Percentiles rank a stretch among this genome's conserved stretches.
Evolutionary conservation across 371 early-diverging fungal species (phyloP).

Genomic region (Apophysomyces ossiformis): DNA sequence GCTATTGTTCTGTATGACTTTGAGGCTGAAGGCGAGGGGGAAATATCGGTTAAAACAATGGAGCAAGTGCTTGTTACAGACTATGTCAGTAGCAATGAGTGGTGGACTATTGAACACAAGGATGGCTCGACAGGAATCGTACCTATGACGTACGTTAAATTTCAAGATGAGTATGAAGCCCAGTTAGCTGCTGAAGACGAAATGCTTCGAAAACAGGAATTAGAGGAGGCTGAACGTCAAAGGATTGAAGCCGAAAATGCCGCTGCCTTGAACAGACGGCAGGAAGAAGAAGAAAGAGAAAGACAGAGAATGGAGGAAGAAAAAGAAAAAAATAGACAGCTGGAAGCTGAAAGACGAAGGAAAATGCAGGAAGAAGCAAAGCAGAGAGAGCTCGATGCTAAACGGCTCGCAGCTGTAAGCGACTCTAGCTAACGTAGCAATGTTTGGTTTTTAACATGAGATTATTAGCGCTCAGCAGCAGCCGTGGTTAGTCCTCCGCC

Average conservation of each 20-base stretch:
- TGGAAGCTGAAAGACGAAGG: conserved; percentile 43
- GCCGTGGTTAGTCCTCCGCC: conserved; percentile 28
- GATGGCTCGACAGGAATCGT: conserved; percentile 58
- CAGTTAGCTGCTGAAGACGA: conserved; percentile 32
- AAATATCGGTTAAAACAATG: conserved; percentile 72
- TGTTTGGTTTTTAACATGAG: background rate
- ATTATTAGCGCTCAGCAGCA: conserved; percentile 12
- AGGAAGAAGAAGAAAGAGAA: conserved; percentile 30
- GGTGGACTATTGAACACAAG: conserved; percentile 68
- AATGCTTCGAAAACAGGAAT: conserved; percentile 32
- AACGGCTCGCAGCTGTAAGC: conserved; percentile 21
- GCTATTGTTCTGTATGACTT: conserved; percentile 83
- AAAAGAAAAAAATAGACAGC: conserved; percentile 37
- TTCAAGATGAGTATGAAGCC: conserved; percentile 52
- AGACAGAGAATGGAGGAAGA: conserved; percentile 19
- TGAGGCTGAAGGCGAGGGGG: conserved; percentile 74
- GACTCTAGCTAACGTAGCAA: background rate
- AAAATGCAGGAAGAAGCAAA: conserved; percentile 47
- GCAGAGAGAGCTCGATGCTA: conserved; percentile 15
- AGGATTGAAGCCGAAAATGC: conserved; percentile 37
- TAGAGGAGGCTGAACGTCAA: conserved; percentile 32
- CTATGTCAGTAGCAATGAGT: conserved; percentile 75
- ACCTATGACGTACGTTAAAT: conserved; percentile 59
- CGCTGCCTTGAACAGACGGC: conserved; percentile 28
- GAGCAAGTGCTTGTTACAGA: conserved; percentile 79